Evolutionary conservation across 495 filamentous ascomycete genomes (phyloP).

Genomic region (Emericellopsis terricola): DNA sequence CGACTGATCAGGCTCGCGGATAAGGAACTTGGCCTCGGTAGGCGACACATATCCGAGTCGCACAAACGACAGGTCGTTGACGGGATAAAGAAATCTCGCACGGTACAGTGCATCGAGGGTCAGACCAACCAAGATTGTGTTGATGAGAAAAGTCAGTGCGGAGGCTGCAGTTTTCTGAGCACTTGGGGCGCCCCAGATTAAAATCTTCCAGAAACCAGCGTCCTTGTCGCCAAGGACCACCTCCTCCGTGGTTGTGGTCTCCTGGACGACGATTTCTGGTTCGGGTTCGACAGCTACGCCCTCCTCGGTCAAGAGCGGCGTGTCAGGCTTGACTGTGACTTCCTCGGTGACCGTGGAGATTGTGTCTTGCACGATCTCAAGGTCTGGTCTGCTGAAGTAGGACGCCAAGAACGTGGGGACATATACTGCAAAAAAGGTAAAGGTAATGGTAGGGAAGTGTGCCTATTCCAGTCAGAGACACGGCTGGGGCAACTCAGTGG

Average conservation of each 20-base stretch:
- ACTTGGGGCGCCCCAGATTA: conserved; percentile 62
- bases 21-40: conserved; percentile 57
- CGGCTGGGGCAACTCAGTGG: background rate
- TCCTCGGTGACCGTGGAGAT: conserved; percentile 42
- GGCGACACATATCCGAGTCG: conserved; percentile 75
- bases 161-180: conserved; percentile 38
- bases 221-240: conserved; percentile 21
- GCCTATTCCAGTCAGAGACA: conserved; percentile 5
- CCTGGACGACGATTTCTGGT: conserved; percentile 15
- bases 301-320: conserved; percentile 4
- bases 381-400: conserved; percentile 36
- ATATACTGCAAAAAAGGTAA: conserved; percentile 57
- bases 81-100: conserved; percentile 45
- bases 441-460: conserved; percentile 37
- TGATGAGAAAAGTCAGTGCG: conserved; percentile 48
- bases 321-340: conserved; percentile 15
- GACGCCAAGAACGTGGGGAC: conserved; percentile 44
- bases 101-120: conserved; percentile 59
- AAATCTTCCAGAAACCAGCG: conserved; percentile 30
- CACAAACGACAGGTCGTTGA: conserved; percentile 62
- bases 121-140: conserved; percentile 43
- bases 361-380: conserved; percentile 41
- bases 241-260: conserved; percentile 34
- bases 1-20: conserved; percentile 63
- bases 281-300: conserved; percentile 9